Evolutionary conservation across 768 basidiomycete species (phyloP).

Genomic region (Amanita brunnescens): DNA sequence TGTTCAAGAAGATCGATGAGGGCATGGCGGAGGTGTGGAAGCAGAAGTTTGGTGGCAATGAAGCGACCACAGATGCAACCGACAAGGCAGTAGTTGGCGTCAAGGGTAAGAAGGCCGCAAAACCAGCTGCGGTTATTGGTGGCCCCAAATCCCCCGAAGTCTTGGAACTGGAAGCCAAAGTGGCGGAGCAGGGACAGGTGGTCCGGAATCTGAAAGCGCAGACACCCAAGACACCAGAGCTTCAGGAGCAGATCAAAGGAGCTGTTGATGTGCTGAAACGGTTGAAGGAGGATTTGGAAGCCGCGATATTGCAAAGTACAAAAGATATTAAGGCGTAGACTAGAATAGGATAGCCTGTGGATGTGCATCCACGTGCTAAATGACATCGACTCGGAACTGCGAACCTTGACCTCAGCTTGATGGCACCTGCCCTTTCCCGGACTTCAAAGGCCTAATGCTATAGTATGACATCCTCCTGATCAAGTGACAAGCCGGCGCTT

Average conservation of each 20-base stretch:
- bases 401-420: no score
- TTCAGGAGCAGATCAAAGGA: slow-evolving; percentile 50
- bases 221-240: slow-evolving; percentile 46
- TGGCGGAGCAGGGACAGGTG: slow-evolving; percentile 65
- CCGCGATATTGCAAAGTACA: neutral
- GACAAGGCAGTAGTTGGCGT: neutral
- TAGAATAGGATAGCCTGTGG: no score
- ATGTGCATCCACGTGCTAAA: no score
- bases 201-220: slow-evolving; percentile 67
- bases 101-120: slow-evolving; percentile 46
- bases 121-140: slow-evolving; percentile 33
- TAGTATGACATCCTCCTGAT: no score
- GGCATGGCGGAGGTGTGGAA: slow-evolving; percentile 81
- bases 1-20: slow-evolving; percentile 94
- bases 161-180: slow-evolving; percentile 61
- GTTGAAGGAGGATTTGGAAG: slow-evolving; percentile 48
- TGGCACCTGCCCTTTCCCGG: no score
- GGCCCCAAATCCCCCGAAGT: slow-evolving; percentile 68
- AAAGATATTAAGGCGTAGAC: neutral
- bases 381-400: no score
- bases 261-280: slow-evolving; percentile 59
- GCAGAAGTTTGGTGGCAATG: slow-evolving; percentile 65
- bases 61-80: slow-evolving; percentile 6
- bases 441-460: no score
- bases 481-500: no score